These are phyloP conservation scores for Plasmodium sp. DNA, from an alignment of 169 alveolate genomes.

Conservation along the genomic window DNA sequence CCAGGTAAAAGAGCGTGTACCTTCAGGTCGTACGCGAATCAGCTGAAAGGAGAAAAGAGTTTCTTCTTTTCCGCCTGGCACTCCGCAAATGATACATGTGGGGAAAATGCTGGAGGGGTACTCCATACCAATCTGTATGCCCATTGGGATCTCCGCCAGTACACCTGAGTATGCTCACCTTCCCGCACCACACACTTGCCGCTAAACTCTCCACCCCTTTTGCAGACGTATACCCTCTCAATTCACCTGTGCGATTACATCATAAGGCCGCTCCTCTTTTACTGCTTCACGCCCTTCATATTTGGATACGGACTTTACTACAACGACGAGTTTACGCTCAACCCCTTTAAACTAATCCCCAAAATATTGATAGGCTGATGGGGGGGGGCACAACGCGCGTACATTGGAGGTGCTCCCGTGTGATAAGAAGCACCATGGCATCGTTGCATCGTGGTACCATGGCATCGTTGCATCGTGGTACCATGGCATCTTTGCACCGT, in stretches of 20 bases:
- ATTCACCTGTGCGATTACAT: slow-evolving; percentile 19
- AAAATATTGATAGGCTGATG: slow-evolving; percentile 62
- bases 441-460: too few relatives aligned
- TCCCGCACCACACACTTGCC: neutral
- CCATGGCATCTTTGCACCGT: too few relatives aligned
- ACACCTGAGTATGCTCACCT: neutral
- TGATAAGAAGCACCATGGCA: too few relatives aligned
- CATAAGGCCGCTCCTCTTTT: slow-evolving; percentile 59
- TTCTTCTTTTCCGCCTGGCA: neutral
- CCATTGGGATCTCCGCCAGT: neutral
- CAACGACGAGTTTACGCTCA: slow-evolving; percentile 53
- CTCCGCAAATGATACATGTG: neutral
- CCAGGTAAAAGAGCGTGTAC: slow-evolving; percentile 12
- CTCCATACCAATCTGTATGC: neutral
- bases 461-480: too few relatives aligned
- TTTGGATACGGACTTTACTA: slow-evolving; percentile 70
- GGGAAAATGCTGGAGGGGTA: neutral
- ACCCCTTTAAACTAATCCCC: slow-evolving; percentile 62
- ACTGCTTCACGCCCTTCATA: slow-evolving; percentile 69
- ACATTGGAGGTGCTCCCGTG: neutral
- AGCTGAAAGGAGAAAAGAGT: neutral
- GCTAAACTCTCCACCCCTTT: neutral
- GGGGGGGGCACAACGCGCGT: neutral
- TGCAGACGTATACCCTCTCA: slow-evolving; percentile 31
- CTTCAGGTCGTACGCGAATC: neutral